Base-by-base conservation (phyloP, 2,329 filamentous ascomycete species). In the Xylariomycetidae sp. region DNA sequence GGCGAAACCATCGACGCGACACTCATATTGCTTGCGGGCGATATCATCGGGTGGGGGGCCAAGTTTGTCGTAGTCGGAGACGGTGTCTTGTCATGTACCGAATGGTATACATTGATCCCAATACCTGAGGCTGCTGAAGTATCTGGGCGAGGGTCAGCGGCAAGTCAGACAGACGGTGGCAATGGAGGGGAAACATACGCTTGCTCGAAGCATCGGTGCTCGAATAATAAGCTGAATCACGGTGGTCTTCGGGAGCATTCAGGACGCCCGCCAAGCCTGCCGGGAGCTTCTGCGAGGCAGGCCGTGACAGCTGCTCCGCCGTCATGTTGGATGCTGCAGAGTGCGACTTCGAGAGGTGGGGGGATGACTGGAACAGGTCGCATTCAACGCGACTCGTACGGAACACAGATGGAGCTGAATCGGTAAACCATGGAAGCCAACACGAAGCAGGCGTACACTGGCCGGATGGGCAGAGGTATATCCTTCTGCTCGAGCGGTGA, bases 1-100 rank as follows among this genome's bases (percentile, higher is more conserved):
- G 76, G 76, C 13, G 77, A 80, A 9, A 81, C 74, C 60, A 81
- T 79, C 13, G 76, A 76, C 14, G 76, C 74, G 25, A 81, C 74
- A 38, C 75, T 80, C 77, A 82, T 82, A 50, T 74, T 71, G 46
- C 69, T 70, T 10, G 68, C 66, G 5, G 76, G 74, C 6, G 76
- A 79, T 22, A 72, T 60, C 13, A 78, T 54, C 8, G 72, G 58
- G 27, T 73, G 73, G 1, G 69, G 67, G 13, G 70, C 52, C 38
- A 70, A 57, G 47, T 70, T 69, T 24, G 66, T 59, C 25, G 70
- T 64, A 13, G 74, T 71, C 7, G 76, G 76, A 2, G 76, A 80
- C 1, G 76, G 76, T 1, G 76, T 80, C 58, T 79, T 79, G 49
- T 81, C 76, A 19, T 65, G 60, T 14, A 64, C 63, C 4, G 69